These are phyloP conservation scores for Pseudogymnoascus sp. DNA, from an alignment of 2,329 filamentous ascomycete genomes.

Conservation along the genomic window DNA sequence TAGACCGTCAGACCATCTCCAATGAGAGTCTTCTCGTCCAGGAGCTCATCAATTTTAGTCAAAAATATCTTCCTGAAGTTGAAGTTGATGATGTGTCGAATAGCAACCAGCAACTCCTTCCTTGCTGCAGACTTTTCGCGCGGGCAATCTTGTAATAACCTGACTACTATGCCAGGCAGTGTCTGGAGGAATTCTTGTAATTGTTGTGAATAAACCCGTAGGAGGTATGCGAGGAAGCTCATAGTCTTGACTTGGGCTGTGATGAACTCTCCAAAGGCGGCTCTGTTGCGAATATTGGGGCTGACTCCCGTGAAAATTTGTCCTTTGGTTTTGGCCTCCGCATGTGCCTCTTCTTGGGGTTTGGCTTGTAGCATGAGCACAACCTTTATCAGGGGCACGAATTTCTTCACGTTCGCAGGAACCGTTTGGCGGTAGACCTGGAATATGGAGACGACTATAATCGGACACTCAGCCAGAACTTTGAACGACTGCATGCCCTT, in stretches of 20 bases:
- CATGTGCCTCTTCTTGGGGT: slow-evolving; percentile 86
- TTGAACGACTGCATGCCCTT: slow-evolving; percentile 99
- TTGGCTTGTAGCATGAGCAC: slow-evolving; percentile 84
- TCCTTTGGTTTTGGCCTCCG: slow-evolving; percentile 69
- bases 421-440: slow-evolving; percentile 82
- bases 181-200: slow-evolving; percentile 80
- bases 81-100: slow-evolving; percentile 98
- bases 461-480: slow-evolving; percentile 93
- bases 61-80: slow-evolving; percentile 95
- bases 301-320: slow-evolving; percentile 89
- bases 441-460: slow-evolving; percentile 97
- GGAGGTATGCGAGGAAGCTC: slow-evolving; percentile 92
- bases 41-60: slow-evolving; percentile 84
- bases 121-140: slow-evolving; percentile 87
- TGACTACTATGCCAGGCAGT: slow-evolving; percentile 82
- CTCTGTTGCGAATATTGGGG: slow-evolving; percentile 84
- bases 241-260: slow-evolving; percentile 98
- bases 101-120: slow-evolving; percentile 92
- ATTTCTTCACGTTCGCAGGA: slow-evolving; percentile 76
- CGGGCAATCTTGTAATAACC: slow-evolving; percentile 86
- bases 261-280: slow-evolving; percentile 94
- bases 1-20: slow-evolving; percentile 95
- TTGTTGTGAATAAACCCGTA: slow-evolving; percentile 80
- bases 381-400: slow-evolving; percentile 88
- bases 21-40: slow-evolving; percentile 90